Base-by-base conservation (phyloP, 805 yeast species). In the Barnettozyma wickerhamii region DNA sequence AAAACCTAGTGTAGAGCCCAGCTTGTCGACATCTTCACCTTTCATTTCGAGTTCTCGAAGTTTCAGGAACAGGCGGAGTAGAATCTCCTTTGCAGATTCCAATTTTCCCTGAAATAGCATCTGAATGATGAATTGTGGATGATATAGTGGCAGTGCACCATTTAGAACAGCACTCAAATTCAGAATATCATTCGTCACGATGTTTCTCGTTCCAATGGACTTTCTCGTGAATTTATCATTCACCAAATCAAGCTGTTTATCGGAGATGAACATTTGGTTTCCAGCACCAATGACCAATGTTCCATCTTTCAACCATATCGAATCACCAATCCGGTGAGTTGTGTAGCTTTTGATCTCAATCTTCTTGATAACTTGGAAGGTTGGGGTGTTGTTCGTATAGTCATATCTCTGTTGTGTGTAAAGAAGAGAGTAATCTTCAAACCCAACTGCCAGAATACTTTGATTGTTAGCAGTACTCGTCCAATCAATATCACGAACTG, bases 91-190 rank as follows among this genome's bases (percentile, higher is more conserved):
- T 2, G 79, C 90, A 3, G 77, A 54, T 10, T 65, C 63, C 12
- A 74, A 48, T 46, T 81, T 79, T 20, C 80, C 81, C 49, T 77
- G 73, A 51, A 83, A 79, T 15, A 90, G 58, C 5, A 81, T 66
- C 58, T 90, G 96, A 33, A 88, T 80, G 35, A 90, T 60, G 39
- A 87, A 73, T 59, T 89, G 96, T 0, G 98, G 98, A 55, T 91
- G 97, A 51, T 86, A 90, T 1, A 88, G 64, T 0, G 97, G 96
- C 13, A 91, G 60, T 0, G 95, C 93, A 24, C 97, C 97, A 63
- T 90, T 90, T 41, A 90, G 63, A 5, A 89, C 81, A 13, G 86
- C 67, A 37, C 83, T 84, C 42, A 90, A 68, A 50, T 82, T 84
- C 44, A 85, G 72, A 3, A 90, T 73, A 54, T 62, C 69, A 53